Conservation (phyloP, 441 rosid genomes). For the Cnidoscolus chayamansa region DNA sequence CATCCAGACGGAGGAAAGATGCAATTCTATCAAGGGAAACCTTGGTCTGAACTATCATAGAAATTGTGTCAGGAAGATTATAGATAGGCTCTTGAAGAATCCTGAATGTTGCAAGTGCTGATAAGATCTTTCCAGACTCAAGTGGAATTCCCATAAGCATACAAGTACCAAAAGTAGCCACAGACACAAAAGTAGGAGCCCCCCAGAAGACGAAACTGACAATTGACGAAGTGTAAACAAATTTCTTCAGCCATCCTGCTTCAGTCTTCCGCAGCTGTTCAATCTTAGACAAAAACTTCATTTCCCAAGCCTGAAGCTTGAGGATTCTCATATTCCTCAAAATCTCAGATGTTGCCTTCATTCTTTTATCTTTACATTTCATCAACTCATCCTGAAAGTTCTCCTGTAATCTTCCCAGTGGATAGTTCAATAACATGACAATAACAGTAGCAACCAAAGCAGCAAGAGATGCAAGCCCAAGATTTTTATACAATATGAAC, state of each 20-base stretch:
- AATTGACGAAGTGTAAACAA: conserved; percentile 35
- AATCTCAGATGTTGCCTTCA: conserved; percentile 58
- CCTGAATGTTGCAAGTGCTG: conserved; percentile 66
- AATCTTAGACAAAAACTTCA: conserved; percentile 57
- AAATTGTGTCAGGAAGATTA: conserved; percentile 50
- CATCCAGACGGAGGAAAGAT: conserved; percentile 52
- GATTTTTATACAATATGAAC: conserved; percentile 49
- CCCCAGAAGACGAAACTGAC: conserved; percentile 40
- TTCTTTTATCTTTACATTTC: conserved; percentile 55
- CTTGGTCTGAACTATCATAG: conserved; percentile 54
- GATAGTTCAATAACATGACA: conserved; percentile 50
- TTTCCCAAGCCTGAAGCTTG: conserved; percentile 74
- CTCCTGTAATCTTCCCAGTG: conserved; percentile 46
- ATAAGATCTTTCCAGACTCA: conserved; percentile 61
- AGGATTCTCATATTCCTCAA: conserved; percentile 61
- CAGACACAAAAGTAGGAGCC: conserved; percentile 58
- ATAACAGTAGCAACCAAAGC: conserved; percentile 40
- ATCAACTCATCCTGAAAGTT: conserved; percentile 50
- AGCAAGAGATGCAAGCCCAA: conserved; percentile 52
- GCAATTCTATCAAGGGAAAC: conserved; percentile 63
- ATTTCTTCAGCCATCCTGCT: conserved; percentile 52
- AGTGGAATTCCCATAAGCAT: conserved; percentile 45
- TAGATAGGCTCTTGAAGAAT: conserved; percentile 57
- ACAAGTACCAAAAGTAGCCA: conserved; percentile 52
- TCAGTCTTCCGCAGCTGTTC: conserved; percentile 40